Conservation (phyloP, 1,284 basidiomycete species). For the Cutaneotrichosporon sp. region DNA sequence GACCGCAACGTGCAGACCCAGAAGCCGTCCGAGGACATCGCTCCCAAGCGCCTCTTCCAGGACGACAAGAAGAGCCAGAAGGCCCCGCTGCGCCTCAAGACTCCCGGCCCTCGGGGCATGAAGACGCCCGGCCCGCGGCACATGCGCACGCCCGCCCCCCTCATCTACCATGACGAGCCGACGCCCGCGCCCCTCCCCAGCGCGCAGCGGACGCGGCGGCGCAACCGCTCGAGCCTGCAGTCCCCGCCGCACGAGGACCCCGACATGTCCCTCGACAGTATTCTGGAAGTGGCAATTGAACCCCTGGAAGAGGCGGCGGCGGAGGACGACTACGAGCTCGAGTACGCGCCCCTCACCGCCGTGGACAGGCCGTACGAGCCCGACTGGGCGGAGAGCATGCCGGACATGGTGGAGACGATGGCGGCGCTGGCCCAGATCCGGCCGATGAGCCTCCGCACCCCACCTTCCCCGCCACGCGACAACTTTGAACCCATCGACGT, state of each 20-base stretch:
- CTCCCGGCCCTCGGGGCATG: slow-evolving; percentile 7
- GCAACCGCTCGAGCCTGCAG: slow-evolving; percentile 16
- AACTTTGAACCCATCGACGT: slow-evolving; percentile 1
- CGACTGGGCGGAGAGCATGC: slow-evolving; percentile 19
- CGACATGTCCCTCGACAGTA: slow-evolving; percentile 39
- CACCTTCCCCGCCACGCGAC: not conserved
- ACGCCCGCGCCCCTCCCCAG: slow-evolving; percentile 45
- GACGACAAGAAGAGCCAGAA: slow-evolving; percentile 6
- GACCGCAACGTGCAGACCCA: slow-evolving; percentile 23
- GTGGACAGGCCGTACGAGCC: slow-evolving; percentile 18
- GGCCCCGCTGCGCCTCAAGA: slow-evolving; percentile 14
- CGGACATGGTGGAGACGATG: slow-evolving; percentile 21
- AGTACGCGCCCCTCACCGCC: slow-evolving; percentile 19
- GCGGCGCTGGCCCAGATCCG: slow-evolving; percentile 14
- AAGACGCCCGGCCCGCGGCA: slow-evolving; percentile 5
- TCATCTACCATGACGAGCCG: slow-evolving; percentile 16
- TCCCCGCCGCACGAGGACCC: slow-evolving; percentile 4
- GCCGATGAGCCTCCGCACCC: slow-evolving; percentile 8
- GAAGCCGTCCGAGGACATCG: slow-evolving; percentile 22
- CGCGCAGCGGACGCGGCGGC: slow-evolving; percentile 37
- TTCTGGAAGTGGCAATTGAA: slow-evolving; percentile 31
- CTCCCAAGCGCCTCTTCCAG: slow-evolving; percentile 28
- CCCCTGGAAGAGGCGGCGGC: not conserved
- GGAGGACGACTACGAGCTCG: slow-evolving; percentile 20
- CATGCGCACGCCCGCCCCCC: slow-evolving; percentile 22